These are phyloP conservation scores for Candida sithepensis DNA, from an alignment of 805 yeast genomes.

Conservation along the genomic window DNA sequence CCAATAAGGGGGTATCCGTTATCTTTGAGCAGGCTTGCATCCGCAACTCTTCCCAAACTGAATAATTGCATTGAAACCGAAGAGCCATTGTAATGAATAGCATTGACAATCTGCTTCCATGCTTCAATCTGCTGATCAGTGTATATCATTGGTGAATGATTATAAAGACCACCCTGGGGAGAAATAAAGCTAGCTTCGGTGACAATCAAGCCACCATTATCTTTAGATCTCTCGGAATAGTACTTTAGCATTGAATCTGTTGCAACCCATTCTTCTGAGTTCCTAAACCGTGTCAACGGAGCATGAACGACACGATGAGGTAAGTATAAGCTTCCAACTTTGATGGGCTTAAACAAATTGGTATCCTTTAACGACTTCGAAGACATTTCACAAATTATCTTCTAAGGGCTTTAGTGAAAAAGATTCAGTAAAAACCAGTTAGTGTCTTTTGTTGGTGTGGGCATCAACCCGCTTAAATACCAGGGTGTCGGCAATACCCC, in stretches of 20 bases:
- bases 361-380: background rate
- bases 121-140: conserved; percentile 42
- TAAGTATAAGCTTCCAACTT: conserved; percentile 36
- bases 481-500: too few species aligned
- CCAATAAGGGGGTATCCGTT: conserved; percentile 36
- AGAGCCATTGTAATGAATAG: conserved; percentile 49
- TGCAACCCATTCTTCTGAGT: conserved; percentile 37
- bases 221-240: conserved; percentile 52
- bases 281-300: conserved; percentile 49
- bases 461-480: too few species aligned
- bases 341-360: conserved; percentile 38
- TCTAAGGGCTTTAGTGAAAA: too few species aligned
- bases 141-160: conserved; percentile 47
- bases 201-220: conserved; percentile 56
- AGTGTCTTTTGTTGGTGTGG: too few species aligned
- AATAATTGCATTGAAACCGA: conserved; percentile 48
- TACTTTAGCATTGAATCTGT: conserved; percentile 47
- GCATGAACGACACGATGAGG: conserved; percentile 43
- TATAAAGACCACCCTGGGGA: conserved; percentile 38
- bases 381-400: too few species aligned
- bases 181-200: conserved; percentile 59
- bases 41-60: conserved; percentile 42
- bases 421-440: too few species aligned
- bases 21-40: conserved; percentile 34
- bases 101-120: conserved; percentile 48